Evolutionary conservation across 1,284 basidiomycete genomes (phyloP).

Genomic region (Melanopsichium pennsylvanicum): DNA sequence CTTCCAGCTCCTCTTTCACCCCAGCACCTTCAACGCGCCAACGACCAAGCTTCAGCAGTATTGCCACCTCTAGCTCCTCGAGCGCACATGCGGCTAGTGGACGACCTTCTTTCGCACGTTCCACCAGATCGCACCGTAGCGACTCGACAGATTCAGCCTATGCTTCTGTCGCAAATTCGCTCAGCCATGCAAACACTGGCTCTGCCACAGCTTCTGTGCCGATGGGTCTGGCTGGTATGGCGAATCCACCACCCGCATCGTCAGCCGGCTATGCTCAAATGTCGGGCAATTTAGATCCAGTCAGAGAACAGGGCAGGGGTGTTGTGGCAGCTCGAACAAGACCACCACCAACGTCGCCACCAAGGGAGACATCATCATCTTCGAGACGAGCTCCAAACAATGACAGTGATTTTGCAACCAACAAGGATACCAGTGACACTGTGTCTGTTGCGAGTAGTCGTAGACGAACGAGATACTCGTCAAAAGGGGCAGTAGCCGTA

Average conservation of each 20-base stretch:
- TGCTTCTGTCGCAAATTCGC: conserved; percentile 6
- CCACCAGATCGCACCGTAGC: conserved; percentile 11
- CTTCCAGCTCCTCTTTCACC: background rate
- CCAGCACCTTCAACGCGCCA: conserved; percentile 2
- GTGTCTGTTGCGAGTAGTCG: conserved; percentile 16
- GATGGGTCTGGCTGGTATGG: conserved; percentile 20
- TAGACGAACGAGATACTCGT: conserved; percentile 11
- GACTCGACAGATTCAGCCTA: conserved; percentile 15
- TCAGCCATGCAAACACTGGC: conserved; percentile 5
- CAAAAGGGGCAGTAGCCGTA: conserved; percentile 15
- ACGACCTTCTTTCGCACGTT: conserved; percentile 11
- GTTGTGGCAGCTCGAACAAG: background rate
- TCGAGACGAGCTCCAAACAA: background rate
- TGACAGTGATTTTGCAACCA: background rate
- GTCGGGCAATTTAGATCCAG: conserved; percentile 12
- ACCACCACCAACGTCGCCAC: background rate
- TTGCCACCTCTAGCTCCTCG: conserved; percentile 13
- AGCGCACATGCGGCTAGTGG: conserved; percentile 5
- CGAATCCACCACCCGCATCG: conserved; percentile 16
- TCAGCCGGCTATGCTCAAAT: conserved; percentile 7
- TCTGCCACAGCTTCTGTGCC: background rate
- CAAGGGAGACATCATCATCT: background rate
- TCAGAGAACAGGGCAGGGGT: conserved; percentile 7
- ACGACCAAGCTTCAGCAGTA: conserved; percentile 20
- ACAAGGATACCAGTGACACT: conserved; percentile 4